phyloP scores from a whole-genome alignment of 495 filamentous ascomycete species.

The Amphirosellinia nigrospora region DNA sequence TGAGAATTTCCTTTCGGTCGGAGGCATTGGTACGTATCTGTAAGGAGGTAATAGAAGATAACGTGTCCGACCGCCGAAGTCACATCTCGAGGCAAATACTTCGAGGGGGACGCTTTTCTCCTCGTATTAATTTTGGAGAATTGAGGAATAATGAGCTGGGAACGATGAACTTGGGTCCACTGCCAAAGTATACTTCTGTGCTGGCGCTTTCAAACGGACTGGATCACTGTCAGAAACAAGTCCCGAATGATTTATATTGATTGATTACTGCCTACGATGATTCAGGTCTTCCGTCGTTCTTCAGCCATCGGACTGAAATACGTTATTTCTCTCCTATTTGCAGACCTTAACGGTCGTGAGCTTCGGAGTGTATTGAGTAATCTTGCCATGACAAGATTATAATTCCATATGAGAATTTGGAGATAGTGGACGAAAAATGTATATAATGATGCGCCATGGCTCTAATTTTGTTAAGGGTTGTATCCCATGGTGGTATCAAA shows the following conservation, averaged over 20 bases:
- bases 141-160: slow-evolving; percentile 17
- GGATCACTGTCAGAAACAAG: not conserved
- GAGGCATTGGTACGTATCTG: slow-evolving; percentile 30
- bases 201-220: slow-evolving; percentile 14
- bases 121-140: slow-evolving; percentile 9
- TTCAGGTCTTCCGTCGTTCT: slow-evolving; percentile 20
- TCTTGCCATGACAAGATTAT: slow-evolving; percentile 8
- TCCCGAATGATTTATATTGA: not conserved
- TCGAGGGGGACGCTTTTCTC: not conserved
- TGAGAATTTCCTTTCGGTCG: slow-evolving; percentile 18
- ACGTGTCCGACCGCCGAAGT: slow-evolving; percentile 24
- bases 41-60: slow-evolving; percentile 33
- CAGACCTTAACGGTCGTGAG: not conserved
- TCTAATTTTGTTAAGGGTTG: not conserved
- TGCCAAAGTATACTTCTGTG: slow-evolving; percentile 10
- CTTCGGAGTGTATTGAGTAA: slow-evolving; percentile 5
- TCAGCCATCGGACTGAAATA: slow-evolving; percentile 11
- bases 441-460: slow-evolving; percentile 22
- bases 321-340: not conserved
- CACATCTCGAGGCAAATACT: slow-evolving; percentile 4
- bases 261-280: slow-evolving; percentile 21
- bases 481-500: slow-evolving; percentile 7
- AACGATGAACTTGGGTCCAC: slow-evolving; percentile 7
- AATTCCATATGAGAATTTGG: slow-evolving; percentile 10
- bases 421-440: slow-evolving; percentile 17